Evolutionary conservation across 2,329 filamentous ascomycete genomes (phyloP).

Genomic region (Nemania bipapillata): DNA sequence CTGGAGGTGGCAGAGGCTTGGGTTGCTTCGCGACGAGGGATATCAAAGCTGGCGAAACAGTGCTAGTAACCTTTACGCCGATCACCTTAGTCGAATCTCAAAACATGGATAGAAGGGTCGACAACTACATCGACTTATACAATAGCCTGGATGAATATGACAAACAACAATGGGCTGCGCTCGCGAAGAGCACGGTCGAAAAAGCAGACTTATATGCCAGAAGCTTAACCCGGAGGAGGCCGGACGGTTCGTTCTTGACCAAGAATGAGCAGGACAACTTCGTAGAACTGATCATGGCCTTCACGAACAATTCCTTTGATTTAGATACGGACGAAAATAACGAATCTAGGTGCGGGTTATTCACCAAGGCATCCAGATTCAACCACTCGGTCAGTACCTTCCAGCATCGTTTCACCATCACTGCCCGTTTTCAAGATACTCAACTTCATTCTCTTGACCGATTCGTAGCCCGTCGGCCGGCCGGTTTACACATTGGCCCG

Average conservation of each 20-base stretch:
- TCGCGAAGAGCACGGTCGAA: neutral
- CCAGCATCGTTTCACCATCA: neutral
- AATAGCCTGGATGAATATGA: neutral
- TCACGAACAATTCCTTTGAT: constrained; percentile 9
- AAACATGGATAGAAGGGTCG: neutral
- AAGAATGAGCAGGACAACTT: neutral
- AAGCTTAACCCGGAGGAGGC: neutral
- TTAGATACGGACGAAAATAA: neutral
- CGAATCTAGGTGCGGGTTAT: constrained; percentile 10
- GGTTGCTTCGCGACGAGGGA: constrained; percentile 35
- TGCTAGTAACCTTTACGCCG: constrained; percentile 18
- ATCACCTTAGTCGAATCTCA: neutral
- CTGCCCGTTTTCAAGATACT: neutral
- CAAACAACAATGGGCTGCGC: constrained; percentile 7
- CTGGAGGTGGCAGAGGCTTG: constrained; percentile 12
- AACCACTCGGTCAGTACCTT: constrained; percentile 31
- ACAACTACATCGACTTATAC: constrained; percentile 11
- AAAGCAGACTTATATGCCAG: neutral
- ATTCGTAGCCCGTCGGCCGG: neutral
- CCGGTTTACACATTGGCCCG: neutral
- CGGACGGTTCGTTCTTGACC: constrained; percentile 1
- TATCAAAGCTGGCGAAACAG: constrained; percentile 27
- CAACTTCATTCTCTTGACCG: neutral
- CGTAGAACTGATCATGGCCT: neutral
- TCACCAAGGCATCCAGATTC: constrained; percentile 18